Percentiles rank a stretch among this genome's conserved stretches.
Evolutionary conservation across 2,329 filamentous ascomycete genomes (phyloP).

Genomic region (Lomentospora prolificans): DNA sequence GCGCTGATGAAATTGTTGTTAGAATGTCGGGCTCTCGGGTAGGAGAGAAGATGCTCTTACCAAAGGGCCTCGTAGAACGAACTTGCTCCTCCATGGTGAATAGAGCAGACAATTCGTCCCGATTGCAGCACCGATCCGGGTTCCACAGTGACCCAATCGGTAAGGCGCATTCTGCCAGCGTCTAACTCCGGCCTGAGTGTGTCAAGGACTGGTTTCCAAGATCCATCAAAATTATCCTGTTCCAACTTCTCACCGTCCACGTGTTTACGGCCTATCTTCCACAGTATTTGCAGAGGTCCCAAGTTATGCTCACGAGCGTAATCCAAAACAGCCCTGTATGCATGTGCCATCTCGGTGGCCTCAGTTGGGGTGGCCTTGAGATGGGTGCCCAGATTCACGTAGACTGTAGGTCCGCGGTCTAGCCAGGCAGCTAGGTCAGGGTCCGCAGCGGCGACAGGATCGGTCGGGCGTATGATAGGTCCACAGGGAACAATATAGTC

Average conservation of each 20-base stretch:
- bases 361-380: slow-evolving; percentile 20
- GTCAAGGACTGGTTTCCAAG: neutral
- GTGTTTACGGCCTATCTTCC: neutral
- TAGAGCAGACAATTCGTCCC: slow-evolving; percentile 26
- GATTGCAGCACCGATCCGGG: slow-evolving; percentile 22
- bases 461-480: neutral
- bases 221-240: neutral
- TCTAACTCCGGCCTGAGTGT: neutral
- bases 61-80: slow-evolving; percentile 28
- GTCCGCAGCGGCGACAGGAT: neutral
- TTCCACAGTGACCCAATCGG: neutral
- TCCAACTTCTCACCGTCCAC: neutral
- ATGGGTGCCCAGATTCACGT: slow-evolving; percentile 38
- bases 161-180: neutral
- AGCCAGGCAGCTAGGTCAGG: slow-evolving; percentile 34
- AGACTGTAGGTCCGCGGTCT: slow-evolving; percentile 27
- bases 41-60: slow-evolving; percentile 17
- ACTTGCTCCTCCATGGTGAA: slow-evolving; percentile 38
- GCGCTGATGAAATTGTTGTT: slow-evolving; percentile 19
- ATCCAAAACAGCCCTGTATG: neutral
- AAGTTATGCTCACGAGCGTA: neutral
- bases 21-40: neutral
- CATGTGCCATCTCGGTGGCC: slow-evolving; percentile 26
- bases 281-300: neutral
- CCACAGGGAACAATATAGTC: slow-evolving; percentile 26